These are phyloP conservation scores for Sporodiniella umbellata DNA, from an alignment of 371 early-diverging fungal species.

Conservation along the genomic window DNA sequence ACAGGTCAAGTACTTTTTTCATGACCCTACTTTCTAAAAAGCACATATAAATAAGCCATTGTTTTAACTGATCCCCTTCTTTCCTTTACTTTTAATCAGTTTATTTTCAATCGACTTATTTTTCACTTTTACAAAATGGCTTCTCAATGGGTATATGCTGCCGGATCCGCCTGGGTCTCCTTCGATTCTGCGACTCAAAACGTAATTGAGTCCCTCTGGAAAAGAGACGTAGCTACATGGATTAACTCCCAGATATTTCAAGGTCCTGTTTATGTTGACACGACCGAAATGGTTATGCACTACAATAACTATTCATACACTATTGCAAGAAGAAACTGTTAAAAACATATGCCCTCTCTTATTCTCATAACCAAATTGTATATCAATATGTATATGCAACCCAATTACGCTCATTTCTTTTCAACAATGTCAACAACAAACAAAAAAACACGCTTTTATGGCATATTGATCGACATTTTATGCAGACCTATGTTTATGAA, in stretches of 20 bases:
- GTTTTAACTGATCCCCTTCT: not conserved
- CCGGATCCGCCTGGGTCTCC: constrained; percentile 20
- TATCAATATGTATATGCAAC: too few species aligned
- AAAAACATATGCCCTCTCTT: not conserved
- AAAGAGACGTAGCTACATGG: constrained; percentile 12
- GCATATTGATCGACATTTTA: too few species aligned
- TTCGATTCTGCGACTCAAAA: constrained; percentile 15
- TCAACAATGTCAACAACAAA: too few species aligned
- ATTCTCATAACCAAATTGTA: too few species aligned
- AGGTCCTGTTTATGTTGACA: constrained; percentile 15
- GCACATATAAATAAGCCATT: not conserved
- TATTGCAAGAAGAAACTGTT: constrained; percentile 9
- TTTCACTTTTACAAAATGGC: constrained; percentile 3
- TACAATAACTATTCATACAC: constrained; percentile 12
- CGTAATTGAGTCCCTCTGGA: constrained; percentile 13
- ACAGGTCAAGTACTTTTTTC: not conserved
- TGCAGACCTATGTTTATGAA: too few species aligned
- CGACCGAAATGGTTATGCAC: constrained; percentile 13
- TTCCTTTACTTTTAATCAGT: not conserved
- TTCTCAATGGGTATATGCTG: constrained; percentile 20
- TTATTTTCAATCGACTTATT: too few species aligned
- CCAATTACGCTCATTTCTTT: too few species aligned
- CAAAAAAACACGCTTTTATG: too few species aligned
- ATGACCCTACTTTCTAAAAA: not conserved
- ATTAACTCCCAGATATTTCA: constrained; percentile 11